Base-by-base conservation (phyloP, 164 flowering plant species). In the Macadamia integrifolia region DNA sequence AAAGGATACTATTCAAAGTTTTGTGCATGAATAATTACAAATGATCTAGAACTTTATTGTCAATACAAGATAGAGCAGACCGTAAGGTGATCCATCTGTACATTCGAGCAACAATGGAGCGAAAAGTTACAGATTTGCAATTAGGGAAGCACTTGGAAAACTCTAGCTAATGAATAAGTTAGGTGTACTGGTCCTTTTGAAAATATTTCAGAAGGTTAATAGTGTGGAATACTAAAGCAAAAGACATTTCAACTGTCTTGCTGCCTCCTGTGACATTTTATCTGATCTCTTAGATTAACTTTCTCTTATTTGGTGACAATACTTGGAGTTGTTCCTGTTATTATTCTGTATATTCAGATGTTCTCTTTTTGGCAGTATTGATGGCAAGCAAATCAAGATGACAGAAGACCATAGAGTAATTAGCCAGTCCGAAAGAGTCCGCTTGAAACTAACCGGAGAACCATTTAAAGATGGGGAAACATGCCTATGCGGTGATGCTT, bases 381-480 rank as follows among this genome's bases (percentile, higher is more conserved):
- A 80, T 65, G 97, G 88, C 74, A 78, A 80, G 70, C 91, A 76
- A 69, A 78, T 83, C 64, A 88, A 80, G 78, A 86, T 94, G 93
- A 83, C 97, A n/a, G 97, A 89, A 79, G 99, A 94, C 73, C 99
- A 92, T 65, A 80, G 91, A 72, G 49, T 94, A 70, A 80, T 79
- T 50, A 90, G 92, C 79, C 65, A 76, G 72, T 76, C 95, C 67
- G 99, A 94, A 78, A 83, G 88, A 79, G 77, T 69, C 6, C 86
- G 98, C 56, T 82, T 94, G 30, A 76, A 75, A 58, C 82, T 82
- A 75, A 66, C 60, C 49, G 99, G 99, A 64, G 78, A 76, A 59
- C 90, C 97, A 69, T 69, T 92, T 73, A 87, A 79, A 81, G 97
- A 90, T 71, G 93, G 93, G 62, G 97, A 90, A 79, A 87, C 90